phyloP scores from a whole-genome alignment of 2,329 filamentous ascomycete genomes.

The Orbilia brochopaga region DNA sequence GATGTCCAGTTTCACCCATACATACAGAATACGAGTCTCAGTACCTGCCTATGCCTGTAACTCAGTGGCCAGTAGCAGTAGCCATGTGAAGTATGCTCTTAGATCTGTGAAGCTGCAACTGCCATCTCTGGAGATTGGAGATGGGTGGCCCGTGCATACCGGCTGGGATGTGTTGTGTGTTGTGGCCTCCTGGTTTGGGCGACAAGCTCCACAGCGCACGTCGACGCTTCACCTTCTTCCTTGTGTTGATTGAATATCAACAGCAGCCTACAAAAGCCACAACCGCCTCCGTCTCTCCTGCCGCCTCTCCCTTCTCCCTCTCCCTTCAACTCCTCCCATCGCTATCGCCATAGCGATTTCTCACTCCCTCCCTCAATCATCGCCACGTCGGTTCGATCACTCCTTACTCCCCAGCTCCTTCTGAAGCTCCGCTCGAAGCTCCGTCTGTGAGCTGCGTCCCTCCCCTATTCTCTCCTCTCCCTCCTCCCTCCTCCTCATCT shows the following conservation, averaged over 20 bases:
- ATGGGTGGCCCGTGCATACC: background rate
- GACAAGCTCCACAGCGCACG: background rate
- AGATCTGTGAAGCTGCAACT: no score
- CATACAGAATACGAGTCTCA: no score
- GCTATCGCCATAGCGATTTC: constrained; percentile 12
- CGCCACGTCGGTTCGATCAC: background rate
- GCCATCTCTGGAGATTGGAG: background rate
- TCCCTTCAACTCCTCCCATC: constrained; percentile 15
- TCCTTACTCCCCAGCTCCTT: constrained; percentile 29
- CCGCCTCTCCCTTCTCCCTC: constrained; percentile 14
- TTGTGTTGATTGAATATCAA: background rate
- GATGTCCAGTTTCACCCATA: no score
- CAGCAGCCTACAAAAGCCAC: background rate
- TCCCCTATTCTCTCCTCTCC: no score
- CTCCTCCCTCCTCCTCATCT: constrained; percentile 52
- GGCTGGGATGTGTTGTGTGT: constrained; percentile 15
- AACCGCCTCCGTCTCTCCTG: constrained; percentile 7
- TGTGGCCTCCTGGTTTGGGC: background rate
- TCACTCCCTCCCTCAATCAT: constrained; percentile 1
- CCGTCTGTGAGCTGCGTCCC: constrained; percentile 18
- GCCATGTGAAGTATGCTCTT: background rate
- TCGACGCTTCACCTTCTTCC: constrained; percentile 15
- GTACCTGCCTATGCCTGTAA: no score
- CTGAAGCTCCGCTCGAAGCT: constrained; percentile 12
- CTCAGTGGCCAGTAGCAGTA: no score